Evolutionary conservation across 371 early-diverging fungal genomes (phyloP).

Genomic region (Syncephalastrum contaminatum): DNA sequence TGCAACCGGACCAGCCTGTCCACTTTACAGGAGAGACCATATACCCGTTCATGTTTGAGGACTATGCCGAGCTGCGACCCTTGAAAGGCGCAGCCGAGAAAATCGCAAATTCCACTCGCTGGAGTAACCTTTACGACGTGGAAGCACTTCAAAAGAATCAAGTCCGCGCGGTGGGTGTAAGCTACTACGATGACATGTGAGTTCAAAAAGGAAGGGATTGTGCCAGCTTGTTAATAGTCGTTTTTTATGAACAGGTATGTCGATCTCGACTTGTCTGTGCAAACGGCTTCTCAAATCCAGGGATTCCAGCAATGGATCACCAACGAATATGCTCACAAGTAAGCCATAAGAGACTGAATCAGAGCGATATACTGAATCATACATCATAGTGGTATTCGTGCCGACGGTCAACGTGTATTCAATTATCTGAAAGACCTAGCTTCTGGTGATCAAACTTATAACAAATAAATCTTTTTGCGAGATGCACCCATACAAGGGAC

Average conservation of each 20-base stretch:
- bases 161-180: conserved; percentile 67
- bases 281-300: conserved; percentile 56
- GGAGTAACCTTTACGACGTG: conserved; percentile 63
- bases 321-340: conserved; percentile 75
- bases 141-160: conserved; percentile 48
- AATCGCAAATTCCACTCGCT: conserved; percentile 54
- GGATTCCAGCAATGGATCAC: conserved; percentile 72
- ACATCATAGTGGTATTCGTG: conserved; percentile 49
- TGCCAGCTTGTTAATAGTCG: conserved; percentile 3
- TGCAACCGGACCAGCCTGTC: conserved; percentile 30
- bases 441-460: conserved; percentile 50
- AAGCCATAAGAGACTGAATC: conserved; percentile 15
- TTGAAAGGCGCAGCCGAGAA: conserved; percentile 62
- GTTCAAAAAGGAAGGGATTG: no score
- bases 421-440: conserved; percentile 59
- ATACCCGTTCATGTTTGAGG: conserved; percentile 78
- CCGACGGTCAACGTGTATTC: conserved; percentile 53
- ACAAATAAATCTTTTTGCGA: conserved; percentile 24
- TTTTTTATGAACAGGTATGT: conserved; percentile 48
- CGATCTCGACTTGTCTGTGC: conserved; percentile 61
- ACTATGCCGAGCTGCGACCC: conserved; percentile 62
- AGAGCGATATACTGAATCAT: not conserved
- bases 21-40: conserved; percentile 66
- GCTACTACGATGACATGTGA: conserved; percentile 75
- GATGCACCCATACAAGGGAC: no score